A percentile compares a stretch with the other conserved stretches of the same genome.
These are phyloP conservation scores for Candida succiphila DNA, from an alignment of 805 yeast genomes.

Conservation along the genomic window DNA sequence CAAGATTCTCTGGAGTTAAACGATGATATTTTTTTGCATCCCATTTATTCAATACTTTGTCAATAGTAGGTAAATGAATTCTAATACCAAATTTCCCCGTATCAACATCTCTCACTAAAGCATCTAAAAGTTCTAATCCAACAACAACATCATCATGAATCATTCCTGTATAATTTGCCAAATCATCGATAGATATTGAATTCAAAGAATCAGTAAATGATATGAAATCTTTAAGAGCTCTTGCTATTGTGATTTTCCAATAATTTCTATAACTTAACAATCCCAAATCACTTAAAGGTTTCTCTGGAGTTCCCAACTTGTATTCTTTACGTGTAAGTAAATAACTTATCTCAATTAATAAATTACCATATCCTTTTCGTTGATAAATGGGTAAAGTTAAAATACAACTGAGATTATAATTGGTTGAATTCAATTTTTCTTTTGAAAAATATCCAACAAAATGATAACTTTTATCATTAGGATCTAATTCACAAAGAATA, in stretches of 20 bases:
- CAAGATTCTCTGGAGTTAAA: slow-evolving; percentile 40
- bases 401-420: slow-evolving; percentile 84
- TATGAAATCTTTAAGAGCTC: slow-evolving; percentile 23
- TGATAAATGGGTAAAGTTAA: slow-evolving; percentile 83
- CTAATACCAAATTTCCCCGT: slow-evolving; percentile 42
- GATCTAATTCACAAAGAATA: slow-evolving; percentile 62
- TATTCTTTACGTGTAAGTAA: slow-evolving; percentile 64
- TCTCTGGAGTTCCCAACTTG: slow-evolving; percentile 88
- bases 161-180: slow-evolving; percentile 76
- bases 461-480: slow-evolving; percentile 36
- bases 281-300: slow-evolving; percentile 85
- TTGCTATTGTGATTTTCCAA: slow-evolving; percentile 67
- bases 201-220: slow-evolving; percentile 1
- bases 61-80: slow-evolving; percentile 35
- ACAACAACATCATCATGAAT: slow-evolving; percentile 76
- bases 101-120: slow-evolving; percentile 38
- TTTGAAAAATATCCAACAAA: slow-evolving; percentile 94
- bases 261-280: slow-evolving; percentile 75
- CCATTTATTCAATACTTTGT: slow-evolving; percentile 37
- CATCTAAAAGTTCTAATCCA: slow-evolving; percentile 70
- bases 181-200: slow-evolving; percentile 44
- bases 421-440: slow-evolving; percentile 65
- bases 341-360: slow-evolving; percentile 85
- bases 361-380: slow-evolving; percentile 80
- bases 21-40: slow-evolving; percentile 39